phyloP scores from a whole-genome alignment of 2,329 filamentous ascomycete species.

The Calonectria hongkongensis region DNA sequence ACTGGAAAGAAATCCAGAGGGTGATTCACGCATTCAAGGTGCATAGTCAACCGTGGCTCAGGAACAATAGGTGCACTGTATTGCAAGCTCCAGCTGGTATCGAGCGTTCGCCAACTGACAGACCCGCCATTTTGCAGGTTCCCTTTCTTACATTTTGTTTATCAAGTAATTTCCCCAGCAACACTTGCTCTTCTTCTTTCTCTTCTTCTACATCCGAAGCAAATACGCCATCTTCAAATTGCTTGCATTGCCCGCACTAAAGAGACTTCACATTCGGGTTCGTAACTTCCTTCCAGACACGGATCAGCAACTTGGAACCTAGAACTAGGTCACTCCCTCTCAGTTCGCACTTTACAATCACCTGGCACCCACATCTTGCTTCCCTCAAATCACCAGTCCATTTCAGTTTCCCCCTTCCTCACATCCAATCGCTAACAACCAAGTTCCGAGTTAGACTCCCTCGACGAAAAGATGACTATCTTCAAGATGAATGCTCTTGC shows the following conservation, averaged over 20 bases:
- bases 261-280: conserved; percentile 24
- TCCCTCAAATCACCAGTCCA: neutral
- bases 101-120: conserved; percentile 32
- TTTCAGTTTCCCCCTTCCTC: neutral
- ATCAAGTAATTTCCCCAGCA: conserved; percentile 1
- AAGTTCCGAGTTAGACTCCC: conserved; percentile 33
- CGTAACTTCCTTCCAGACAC: neutral
- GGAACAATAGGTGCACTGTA: neutral
- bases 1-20: neutral
- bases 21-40: neutral
- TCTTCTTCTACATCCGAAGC: neutral
- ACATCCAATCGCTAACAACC: conserved; percentile 32
- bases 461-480: conserved; percentile 53
- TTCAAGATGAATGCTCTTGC: conserved; percentile 55
- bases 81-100: conserved; percentile 19
- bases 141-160: conserved; percentile 31
- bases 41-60: neutral
- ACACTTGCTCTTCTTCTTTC: neutral
- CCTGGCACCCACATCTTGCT: neutral
- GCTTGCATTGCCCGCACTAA: neutral
- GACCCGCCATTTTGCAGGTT: conserved; percentile 15
- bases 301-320: neutral
- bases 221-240: neutral
- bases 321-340: neutral
- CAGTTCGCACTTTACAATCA: neutral